Conservation (phyloP, 108 stramenopile genomes). For the Skeletonema marinoi region DNA sequence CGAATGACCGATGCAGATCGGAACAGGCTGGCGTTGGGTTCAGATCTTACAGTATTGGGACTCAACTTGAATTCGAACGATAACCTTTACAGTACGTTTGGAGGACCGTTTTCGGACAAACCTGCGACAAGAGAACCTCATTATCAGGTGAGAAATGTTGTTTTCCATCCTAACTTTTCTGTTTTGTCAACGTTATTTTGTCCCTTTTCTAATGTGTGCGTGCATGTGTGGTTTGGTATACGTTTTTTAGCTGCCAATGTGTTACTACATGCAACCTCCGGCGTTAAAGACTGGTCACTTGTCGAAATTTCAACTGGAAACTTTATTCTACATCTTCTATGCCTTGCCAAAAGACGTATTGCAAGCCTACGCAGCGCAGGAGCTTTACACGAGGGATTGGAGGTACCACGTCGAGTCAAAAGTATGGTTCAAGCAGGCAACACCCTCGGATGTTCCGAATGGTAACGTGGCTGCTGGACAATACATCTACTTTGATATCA, state of each 20-base stretch:
- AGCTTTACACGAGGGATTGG: conserved; percentile 97
- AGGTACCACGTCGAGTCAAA: conserved; percentile 95
- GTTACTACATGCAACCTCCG: conserved; percentile 96
- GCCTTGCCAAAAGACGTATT: conserved; percentile 95
- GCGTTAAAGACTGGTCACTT: conserved; percentile 91
- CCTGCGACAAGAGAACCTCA: conserved; percentile 89
- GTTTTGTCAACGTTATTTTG: background rate
- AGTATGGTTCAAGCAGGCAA: conserved; percentile 93
- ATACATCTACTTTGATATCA: conserved; percentile 91
- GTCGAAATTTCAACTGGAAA: conserved; percentile 96
- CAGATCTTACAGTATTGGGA: conserved; percentile 94
- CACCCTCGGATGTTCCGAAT: conserved; percentile 65
- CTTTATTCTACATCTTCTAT: conserved; percentile 99
- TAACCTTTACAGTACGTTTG: conserved; percentile 91
- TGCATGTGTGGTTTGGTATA: conserved; percentile 1
- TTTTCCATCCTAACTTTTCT: background rate
- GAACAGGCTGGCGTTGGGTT: conserved; percentile 92
- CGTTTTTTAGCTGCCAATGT: conserved; percentile 77
- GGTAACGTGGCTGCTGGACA: conserved; percentile 57
- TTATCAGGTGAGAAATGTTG: conserved; percentile 62
- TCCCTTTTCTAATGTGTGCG: background rate
- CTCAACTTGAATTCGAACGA: conserved; percentile 94
- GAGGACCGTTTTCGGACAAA: conserved; percentile 92
- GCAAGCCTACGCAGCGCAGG: conserved; percentile 97
- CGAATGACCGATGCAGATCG: conserved; percentile 97